Conservation (phyloP, 495 filamentous ascomycete genomes). For the Hypoxylon subgilvum region DNA sequence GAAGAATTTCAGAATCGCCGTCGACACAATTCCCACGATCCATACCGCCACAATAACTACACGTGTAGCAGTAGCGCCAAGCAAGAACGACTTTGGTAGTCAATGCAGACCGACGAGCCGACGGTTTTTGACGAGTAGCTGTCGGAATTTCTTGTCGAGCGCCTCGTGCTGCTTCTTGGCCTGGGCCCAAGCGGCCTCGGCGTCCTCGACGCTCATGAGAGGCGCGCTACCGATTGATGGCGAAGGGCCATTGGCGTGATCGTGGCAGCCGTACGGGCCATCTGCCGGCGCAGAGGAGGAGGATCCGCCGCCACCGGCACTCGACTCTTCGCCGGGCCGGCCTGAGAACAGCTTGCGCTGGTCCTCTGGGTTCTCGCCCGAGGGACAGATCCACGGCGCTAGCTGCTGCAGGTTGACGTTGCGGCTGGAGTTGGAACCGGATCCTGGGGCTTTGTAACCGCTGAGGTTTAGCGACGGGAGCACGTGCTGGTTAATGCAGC, state of each 20-base stretch:
- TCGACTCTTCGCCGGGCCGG: slow-evolving; percentile 33
- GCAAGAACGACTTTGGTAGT: slow-evolving; percentile 26
- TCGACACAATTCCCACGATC: slow-evolving; percentile 7
- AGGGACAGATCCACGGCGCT: slow-evolving; percentile 53
- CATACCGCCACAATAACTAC: slow-evolving; percentile 24
- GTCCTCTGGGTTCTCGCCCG: slow-evolving; percentile 36
- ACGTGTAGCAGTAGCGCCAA: not conserved
- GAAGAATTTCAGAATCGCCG: slow-evolving; percentile 1
- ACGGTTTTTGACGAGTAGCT: slow-evolving; percentile 67
- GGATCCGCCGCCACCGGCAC: not conserved
- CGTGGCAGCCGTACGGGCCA: slow-evolving; percentile 26
- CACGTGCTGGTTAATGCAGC: slow-evolving; percentile 71
- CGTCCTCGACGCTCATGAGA: slow-evolving; percentile 63
- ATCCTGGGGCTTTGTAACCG: slow-evolving; percentile 43
- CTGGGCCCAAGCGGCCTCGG: slow-evolving; percentile 61
- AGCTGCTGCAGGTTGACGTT: slow-evolving; percentile 45
- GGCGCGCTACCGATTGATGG: slow-evolving; percentile 54
- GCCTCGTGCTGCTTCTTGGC: slow-evolving; percentile 72
- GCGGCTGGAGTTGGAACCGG: slow-evolving; percentile 38
- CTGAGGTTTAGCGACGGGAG: slow-evolving; percentile 58
- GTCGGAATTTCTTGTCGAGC: slow-evolving; percentile 69
- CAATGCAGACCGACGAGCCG: slow-evolving; percentile 43
- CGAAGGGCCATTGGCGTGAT: slow-evolving; percentile 30
- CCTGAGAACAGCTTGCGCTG: slow-evolving; percentile 35
- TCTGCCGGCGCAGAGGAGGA: not conserved